Base-by-base conservation (phyloP, 306 rosid genomes). In the Inga leiocalycina region DNA sequence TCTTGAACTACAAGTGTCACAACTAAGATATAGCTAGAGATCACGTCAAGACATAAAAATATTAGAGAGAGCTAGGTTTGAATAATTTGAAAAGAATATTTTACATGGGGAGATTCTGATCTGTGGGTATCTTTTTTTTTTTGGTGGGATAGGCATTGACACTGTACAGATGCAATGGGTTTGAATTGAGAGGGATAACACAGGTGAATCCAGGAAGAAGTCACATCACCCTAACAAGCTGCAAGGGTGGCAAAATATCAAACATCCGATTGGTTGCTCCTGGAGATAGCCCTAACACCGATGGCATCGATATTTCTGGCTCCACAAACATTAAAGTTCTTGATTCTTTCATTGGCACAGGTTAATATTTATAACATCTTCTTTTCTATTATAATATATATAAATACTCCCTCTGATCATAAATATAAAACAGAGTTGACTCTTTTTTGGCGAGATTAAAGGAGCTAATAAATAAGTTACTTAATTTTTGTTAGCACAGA, bases 261-360 rank as follows among this genome's bases (percentile, higher is more conserved):
- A 84, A 84, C 39, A 65, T 89, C 4, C 83, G 62, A 32, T 19
- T 89, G 44, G 77, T 43, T 57, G 89, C 91, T 79, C 91, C 91
- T 3, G 91, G 88, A 76, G 79, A 65, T 1, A 84, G 88, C 69
- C 91, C 89, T n/a, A 89, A 89, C 32, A 89, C 91, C 1, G 91
- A 89, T 84, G 91, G 91, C 71, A 89, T 89, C 41, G 91, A 86
- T 66, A 84, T 89, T 43, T 86, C 91, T 79, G 71, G 85, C 57
- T 86, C 88, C 16, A 84, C 27, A 49, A 34, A 68, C 45, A 82
- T 89, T 82, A 81, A 62, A 86, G 78, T 89, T 27, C 87, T 46
- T 49, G 35, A 89, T 79, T 89, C 89, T 67, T 17, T 41, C 75
- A 89, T 89, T 61, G 91, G 59, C 62, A 89, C 91, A 44, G 91